Conservation (phyloP, 352 stramenopile genomes). For the Pythium periplocum region DNA sequence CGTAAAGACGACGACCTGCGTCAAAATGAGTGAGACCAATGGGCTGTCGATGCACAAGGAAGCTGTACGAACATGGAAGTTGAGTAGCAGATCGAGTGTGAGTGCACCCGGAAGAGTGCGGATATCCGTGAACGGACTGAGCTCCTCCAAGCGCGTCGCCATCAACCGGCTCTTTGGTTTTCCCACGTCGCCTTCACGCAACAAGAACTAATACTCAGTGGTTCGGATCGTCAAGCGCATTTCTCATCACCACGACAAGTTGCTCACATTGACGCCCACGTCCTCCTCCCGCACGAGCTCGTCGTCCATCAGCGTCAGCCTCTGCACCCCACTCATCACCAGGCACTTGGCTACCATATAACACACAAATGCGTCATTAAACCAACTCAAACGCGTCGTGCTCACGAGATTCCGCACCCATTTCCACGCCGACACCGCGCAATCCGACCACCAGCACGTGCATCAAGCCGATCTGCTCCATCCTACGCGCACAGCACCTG, state of each 20-base stretch:
- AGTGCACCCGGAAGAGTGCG: constrained; percentile 25
- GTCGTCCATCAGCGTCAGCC: constrained; percentile 39
- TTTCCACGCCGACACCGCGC: constrained; percentile 34
- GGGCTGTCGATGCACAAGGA: not conserved
- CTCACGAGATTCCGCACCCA: constrained; percentile 14
- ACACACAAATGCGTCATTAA: no score
- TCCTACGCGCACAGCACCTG: constrained; percentile 11
- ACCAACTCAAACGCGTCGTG: no score
- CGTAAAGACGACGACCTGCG: constrained; percentile 36
- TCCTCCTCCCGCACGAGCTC: constrained; percentile 35
- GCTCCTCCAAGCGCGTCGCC: constrained; percentile 21
- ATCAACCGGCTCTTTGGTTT: constrained; percentile 29
- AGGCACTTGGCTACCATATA: constrained; percentile 28
- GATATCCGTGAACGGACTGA: constrained; percentile 23
- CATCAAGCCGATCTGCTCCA: constrained; percentile 36
- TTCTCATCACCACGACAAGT: not conserved
- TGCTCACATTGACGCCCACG: constrained; percentile 17
- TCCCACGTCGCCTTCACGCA: constrained; percentile 23
- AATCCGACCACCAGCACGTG: constrained; percentile 41
- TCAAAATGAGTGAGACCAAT: no score
- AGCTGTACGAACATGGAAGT: constrained; percentile 29
- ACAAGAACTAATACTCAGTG: constrained; percentile 19
- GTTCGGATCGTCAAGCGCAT: constrained; percentile 1
- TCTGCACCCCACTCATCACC: constrained; percentile 25
- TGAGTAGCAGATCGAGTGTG: constrained; percentile 32